phyloP scores from a whole-genome alignment of 129 eudicot genomes.

The Tanacetum coccineum region DNA sequence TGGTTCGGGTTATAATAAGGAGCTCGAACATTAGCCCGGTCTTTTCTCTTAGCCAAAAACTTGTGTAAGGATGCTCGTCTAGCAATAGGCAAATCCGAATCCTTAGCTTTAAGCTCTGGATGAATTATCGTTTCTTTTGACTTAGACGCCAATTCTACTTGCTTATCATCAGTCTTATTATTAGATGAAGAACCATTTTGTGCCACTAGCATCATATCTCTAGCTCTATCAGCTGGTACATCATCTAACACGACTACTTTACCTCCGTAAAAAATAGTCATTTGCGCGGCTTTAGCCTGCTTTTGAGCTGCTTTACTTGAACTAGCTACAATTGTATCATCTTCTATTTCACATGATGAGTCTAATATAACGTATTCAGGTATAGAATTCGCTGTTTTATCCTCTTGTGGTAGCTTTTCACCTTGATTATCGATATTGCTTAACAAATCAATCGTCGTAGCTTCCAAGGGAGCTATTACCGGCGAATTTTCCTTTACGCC shows the following conservation, averaged over 20 bases:
- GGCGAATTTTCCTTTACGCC: conserved; percentile 26
- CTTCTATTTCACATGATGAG: conserved; percentile 14
- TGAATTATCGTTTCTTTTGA: not conserved
- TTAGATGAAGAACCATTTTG: conserved; percentile 27
- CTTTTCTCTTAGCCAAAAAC: conserved; percentile 74
- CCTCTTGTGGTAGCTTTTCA: not conserved
- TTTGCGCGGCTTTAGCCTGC: conserved; percentile 34
- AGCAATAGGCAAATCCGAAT: conserved; percentile 69
- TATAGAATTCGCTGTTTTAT: conserved; percentile 4
- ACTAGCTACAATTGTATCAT: conserved; percentile 17
- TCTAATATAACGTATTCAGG: conserved; percentile 32
- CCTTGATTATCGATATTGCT: conserved; percentile 13
- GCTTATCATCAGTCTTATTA: conserved; percentile 10
- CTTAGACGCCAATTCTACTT: conserved; percentile 15
- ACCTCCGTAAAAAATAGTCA: conserved; percentile 79
- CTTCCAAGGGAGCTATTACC: not conserved
- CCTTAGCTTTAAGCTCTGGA: not conserved
- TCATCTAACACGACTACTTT: conserved; percentile 55
- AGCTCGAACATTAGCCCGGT: conserved; percentile 39
- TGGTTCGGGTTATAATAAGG: conserved; percentile 24
- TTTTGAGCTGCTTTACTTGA: conserved; percentile 25
- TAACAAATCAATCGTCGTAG: conserved; percentile 24
- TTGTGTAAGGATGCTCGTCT: conserved; percentile 70
- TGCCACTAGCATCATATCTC: conserved; percentile 40
- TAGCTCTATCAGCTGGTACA: conserved; percentile 50